phyloP scores from a whole-genome alignment of 805 yeast species.

The Saccharomyces eubayanus region DNA sequence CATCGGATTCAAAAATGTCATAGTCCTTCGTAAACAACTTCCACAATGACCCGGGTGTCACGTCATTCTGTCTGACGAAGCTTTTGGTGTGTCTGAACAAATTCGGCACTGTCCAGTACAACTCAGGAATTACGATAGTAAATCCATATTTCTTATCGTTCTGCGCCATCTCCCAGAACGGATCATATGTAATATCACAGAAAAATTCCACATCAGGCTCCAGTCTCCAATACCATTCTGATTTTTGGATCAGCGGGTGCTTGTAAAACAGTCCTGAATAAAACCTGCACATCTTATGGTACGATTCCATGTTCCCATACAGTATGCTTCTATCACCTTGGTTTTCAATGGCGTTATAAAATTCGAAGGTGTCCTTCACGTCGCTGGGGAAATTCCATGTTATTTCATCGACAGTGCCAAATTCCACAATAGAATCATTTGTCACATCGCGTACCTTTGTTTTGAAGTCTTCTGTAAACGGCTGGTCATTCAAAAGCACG shows the following conservation, averaged over 20 bases:
- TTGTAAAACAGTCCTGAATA: constrained; percentile 76
- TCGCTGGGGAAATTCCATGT: constrained; percentile 65
- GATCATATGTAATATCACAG: constrained; percentile 89
- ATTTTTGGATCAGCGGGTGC: constrained; percentile 60
- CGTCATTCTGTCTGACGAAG: constrained; percentile 40
- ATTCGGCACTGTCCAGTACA: constrained; percentile 74
- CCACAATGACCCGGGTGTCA: constrained; percentile 62
- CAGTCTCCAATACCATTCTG: constrained; percentile 94
- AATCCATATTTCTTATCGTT: constrained; percentile 73
- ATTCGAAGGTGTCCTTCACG: constrained; percentile 13
- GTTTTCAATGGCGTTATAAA: constrained; percentile 50
- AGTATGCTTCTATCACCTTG: constrained; percentile 81
- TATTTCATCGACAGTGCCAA: constrained; percentile 52
- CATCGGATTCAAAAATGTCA: constrained; percentile 30
- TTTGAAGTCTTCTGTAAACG: constrained; percentile 59
- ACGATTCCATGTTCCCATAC: constrained; percentile 76
- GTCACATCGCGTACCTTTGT: constrained; percentile 44
- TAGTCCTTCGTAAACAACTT: constrained; percentile 45
- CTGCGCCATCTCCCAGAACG: constrained; percentile 71
- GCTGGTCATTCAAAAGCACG: constrained; percentile 78
- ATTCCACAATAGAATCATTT: constrained; percentile 55
- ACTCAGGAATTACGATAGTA: constrained; percentile 69
- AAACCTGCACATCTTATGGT: constrained; percentile 94
- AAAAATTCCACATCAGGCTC: constrained; percentile 88
- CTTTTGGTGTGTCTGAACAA: constrained; percentile 65